These are phyloP conservation scores for Suillus alpinus DNA, from an alignment of 768 basidiomycete genomes.

Conservation along the genomic window DNA sequence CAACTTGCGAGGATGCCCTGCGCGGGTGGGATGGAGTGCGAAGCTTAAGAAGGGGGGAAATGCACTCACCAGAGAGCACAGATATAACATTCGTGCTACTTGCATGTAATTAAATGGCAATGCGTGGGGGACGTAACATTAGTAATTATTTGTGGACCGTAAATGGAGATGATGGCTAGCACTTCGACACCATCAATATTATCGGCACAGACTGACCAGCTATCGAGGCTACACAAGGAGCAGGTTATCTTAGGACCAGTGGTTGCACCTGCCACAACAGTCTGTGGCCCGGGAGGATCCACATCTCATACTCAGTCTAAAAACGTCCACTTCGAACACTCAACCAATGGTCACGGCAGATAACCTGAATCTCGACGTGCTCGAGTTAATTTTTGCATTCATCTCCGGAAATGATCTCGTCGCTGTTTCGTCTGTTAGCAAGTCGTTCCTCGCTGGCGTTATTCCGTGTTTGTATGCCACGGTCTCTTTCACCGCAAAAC, in stretches of 20 bases:
- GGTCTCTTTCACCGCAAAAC: conserved; percentile 51
- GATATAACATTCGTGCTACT: not conserved
- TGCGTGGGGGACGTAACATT: no score
- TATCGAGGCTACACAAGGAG: not conserved
- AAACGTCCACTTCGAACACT: not conserved
- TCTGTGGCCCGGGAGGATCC: no score
- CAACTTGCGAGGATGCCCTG: no score
- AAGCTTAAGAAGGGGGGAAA: no score
- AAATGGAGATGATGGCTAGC: not conserved
- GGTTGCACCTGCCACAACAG: not conserved
- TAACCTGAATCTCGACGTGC: conserved; percentile 69
- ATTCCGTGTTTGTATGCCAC: conserved; percentile 61
- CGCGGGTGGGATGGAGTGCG: no score
- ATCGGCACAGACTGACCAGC: not conserved
- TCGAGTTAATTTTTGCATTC: conserved; percentile 61
- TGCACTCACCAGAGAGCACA: no score
- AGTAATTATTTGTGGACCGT: not conserved
- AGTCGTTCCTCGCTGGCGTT: conserved; percentile 61
- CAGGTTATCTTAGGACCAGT: not conserved
- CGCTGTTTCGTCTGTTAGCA: conserved; percentile 60
- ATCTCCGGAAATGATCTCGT: conserved; percentile 54
- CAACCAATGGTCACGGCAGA: conserved; percentile 60
- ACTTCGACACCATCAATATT: not conserved
- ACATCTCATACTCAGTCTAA: not conserved
- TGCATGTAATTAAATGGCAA: not conserved